These are phyloP conservation scores for Paramecium tetraurelia DNA, from an alignment of 73 alveolate genomes.

Conservation along the genomic window DNA sequence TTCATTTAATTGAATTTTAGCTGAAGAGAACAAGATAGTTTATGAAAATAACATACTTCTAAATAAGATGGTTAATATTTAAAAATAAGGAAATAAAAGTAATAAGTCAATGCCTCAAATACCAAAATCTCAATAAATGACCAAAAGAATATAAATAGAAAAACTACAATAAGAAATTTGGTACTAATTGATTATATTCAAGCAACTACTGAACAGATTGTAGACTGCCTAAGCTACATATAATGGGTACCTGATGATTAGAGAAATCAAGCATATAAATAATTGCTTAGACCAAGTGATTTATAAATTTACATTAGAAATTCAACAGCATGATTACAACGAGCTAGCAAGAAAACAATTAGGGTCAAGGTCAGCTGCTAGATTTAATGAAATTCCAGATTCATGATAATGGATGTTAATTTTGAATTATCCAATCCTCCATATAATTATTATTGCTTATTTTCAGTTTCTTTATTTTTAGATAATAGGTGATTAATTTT, in stretches of 20 bases:
- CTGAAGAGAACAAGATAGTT: background rate
- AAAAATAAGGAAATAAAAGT: background rate
- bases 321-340: background rate
- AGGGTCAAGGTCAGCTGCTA: background rate
- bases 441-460: background rate
- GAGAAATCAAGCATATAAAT: constrained; percentile 18
- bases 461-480: background rate
- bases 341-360: constrained; percentile 22
- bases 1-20: background rate
- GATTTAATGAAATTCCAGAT: background rate
- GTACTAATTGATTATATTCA: background rate
- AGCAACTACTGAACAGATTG: background rate
- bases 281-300: background rate
- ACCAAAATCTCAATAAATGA: background rate
- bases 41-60: constrained; percentile 7
- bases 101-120: background rate
- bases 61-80: constrained; percentile 2
- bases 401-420: background rate
- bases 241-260: constrained; percentile 12
- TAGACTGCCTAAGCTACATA: background rate
- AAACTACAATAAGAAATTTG: background rate
- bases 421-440: background rate
- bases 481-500: too few relatives aligned
- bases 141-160: background rate
- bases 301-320: background rate